Percentiles rank a stretch among this genome's conserved stretches.
Evolutionary conservation across 23 red algal species (phyloP).

Genomic region (Chondrus crispus): DNA sequence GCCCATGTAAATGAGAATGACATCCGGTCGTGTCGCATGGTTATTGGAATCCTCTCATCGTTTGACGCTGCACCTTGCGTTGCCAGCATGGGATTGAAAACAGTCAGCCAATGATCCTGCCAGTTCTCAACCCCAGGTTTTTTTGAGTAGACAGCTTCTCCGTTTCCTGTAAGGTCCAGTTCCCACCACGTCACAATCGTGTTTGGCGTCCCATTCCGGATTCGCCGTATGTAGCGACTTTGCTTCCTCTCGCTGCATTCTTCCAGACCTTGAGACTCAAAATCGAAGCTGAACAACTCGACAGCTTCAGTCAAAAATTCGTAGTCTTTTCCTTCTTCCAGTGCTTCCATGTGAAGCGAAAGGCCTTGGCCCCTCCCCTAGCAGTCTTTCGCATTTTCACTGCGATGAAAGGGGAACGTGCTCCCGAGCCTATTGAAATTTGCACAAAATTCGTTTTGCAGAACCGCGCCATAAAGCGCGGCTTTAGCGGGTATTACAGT

Average conservation of each 20-base stretch:
- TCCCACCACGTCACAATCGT: constrained; percentile 61
- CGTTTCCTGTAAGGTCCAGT: constrained; percentile 47
- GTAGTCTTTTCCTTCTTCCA: constrained; percentile 5
- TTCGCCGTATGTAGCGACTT: background rate
- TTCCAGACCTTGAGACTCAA: background rate
- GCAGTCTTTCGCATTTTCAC: background rate
- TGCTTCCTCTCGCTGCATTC: background rate
- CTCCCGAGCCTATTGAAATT: constrained; percentile 23
- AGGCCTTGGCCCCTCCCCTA: background rate
- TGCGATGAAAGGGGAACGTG: constrained; percentile 43
- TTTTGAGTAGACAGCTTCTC: constrained; percentile 20
- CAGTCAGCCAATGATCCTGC: constrained; percentile 64
- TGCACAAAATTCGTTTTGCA: constrained; percentile 17
- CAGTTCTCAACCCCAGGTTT: constrained; percentile 53
- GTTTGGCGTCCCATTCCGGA: background rate
- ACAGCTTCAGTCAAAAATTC: constrained; percentile 24
- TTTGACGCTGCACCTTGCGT: background rate
- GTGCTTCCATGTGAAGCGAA: constrained; percentile 29
- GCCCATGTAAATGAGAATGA: constrained; percentile 26
- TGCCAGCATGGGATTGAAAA: constrained; percentile 26
- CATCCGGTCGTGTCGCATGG: constrained; percentile 12
- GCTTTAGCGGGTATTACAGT: constrained; percentile 37
- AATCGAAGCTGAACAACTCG: constrained; percentile 51
- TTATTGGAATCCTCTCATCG: constrained; percentile 28
- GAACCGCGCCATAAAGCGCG: background rate